A percentile compares a stretch with the other conserved stretches of the same genome.
Conservation (phyloP, 2,329 filamentous ascomycete species). For the Aspergillus melleus region DNA sequence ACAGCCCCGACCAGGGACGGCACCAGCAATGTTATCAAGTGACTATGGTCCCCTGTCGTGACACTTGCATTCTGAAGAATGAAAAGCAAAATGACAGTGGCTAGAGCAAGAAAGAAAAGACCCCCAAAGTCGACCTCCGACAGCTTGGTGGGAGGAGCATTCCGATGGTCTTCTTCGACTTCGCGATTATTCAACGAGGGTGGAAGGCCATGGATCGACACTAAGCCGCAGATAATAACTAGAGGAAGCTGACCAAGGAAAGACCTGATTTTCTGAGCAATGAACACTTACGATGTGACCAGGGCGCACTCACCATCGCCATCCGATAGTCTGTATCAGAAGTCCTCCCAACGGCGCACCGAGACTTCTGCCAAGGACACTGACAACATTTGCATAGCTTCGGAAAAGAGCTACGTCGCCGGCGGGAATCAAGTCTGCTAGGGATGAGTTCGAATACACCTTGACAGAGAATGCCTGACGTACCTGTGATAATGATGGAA, state of each 20-base stretch:
- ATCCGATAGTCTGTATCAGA: constrained; percentile 68
- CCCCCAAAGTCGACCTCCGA: neutral
- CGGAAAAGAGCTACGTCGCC: constrained; percentile 45
- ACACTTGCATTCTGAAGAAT: neutral
- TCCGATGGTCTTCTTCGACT: too few relatives aligned
- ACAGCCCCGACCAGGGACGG: neutral
- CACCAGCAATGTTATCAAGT: neutral
- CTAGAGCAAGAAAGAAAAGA: neutral
- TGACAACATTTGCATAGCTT: constrained; percentile 48
- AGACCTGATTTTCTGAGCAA: neutral
- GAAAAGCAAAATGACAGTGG: neutral
- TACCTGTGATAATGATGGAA: constrained; percentile 40
- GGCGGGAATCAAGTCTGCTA: constrained; percentile 43
- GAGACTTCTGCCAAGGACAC: constrained; percentile 46
- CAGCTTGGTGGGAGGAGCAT: neutral
- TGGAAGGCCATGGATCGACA: constrained; percentile 1
- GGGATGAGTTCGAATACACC: neutral
- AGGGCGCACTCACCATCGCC: constrained; percentile 56
- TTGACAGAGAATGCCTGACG: neutral
- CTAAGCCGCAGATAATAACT: neutral
- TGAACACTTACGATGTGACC: too few relatives aligned
- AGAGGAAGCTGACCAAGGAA: constrained; percentile 6
- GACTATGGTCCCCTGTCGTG: neutral
- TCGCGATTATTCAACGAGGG: neutral
- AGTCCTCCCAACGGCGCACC: constrained; percentile 71